These are phyloP conservation scores for Calocybe indica DNA, from an alignment of 768 basidiomycete species.

Conservation along the genomic window DNA sequence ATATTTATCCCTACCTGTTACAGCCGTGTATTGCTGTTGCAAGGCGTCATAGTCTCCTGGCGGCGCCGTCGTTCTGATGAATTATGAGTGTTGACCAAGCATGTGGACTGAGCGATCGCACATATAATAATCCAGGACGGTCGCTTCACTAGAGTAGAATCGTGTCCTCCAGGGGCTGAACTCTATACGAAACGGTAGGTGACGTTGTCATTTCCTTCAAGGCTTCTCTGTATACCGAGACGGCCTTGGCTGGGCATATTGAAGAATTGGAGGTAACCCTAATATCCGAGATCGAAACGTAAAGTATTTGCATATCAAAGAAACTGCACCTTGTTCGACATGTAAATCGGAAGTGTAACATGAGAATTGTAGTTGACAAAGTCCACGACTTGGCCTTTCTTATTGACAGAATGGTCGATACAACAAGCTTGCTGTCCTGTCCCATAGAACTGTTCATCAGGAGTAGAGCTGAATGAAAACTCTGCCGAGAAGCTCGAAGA, in stretches of 20 bases:
- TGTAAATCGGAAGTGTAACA: conserved; percentile 27
- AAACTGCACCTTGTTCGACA: conserved; percentile 27
- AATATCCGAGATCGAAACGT: not conserved
- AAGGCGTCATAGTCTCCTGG: conserved; percentile 30
- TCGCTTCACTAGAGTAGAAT: conserved; percentile 24
- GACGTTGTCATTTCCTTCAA: not conserved
- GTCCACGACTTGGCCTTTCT: conserved; percentile 32
- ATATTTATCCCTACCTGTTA: conserved; percentile 18
- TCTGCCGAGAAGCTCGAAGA: conserved; percentile 23
- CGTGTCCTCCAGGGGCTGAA: conserved; percentile 26
- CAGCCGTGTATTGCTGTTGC: conserved; percentile 28
- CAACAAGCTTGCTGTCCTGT: conserved; percentile 31
- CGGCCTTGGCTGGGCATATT: conserved; percentile 30
- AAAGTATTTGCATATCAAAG: not conserved
- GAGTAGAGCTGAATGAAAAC: conserved; percentile 24
- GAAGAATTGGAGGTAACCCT: conserved; percentile 31
- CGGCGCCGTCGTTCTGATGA: conserved; percentile 23
- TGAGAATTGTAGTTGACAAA: conserved; percentile 31
- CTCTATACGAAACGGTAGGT: conserved; percentile 12
- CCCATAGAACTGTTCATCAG: conserved; percentile 30
- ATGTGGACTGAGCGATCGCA: conserved; percentile 4
- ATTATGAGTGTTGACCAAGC: not conserved
- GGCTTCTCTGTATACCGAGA: conserved; percentile 15
- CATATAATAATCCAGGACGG: conserved; percentile 31
- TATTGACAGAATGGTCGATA: conserved; percentile 28